Percentiles rank a stretch among this genome's conserved stretches.
Evolutionary conservation across 2,329 filamentous ascomycete species (phyloP).

Genomic region (Pseudogymnoascus sp.): DNA sequence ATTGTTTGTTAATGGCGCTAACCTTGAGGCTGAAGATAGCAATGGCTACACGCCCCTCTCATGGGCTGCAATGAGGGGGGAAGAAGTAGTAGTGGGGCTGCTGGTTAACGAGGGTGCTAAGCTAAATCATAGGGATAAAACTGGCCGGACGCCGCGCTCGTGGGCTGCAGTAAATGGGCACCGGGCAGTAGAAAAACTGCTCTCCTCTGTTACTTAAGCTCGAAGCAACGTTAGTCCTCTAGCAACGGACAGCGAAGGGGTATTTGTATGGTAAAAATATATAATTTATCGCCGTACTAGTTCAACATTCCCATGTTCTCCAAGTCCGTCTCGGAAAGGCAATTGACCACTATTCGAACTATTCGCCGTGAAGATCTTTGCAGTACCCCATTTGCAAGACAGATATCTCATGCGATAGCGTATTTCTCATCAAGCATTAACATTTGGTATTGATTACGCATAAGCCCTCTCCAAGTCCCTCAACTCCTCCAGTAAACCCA

Average conservation of each 20-base stretch:
- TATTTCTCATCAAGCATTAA: conserved; percentile 9
- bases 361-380: neutral
- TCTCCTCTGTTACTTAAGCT: conserved; percentile 6
- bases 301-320: neutral
- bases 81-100: too few relatives aligned
- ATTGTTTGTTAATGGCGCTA: too few relatives aligned
- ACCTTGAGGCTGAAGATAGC: too few relatives aligned
- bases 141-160: neutral
- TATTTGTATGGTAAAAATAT: too few relatives aligned
- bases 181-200: neutral
- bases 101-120: too few relatives aligned
- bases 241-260: too few relatives aligned
- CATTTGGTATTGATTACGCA: conserved; percentile 2
- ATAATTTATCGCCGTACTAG: neutral
- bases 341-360: neutral
- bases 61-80: too few relatives aligned
- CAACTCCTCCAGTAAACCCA: conserved; percentile 7
- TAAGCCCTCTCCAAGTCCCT: neutral
- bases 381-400: neutral
- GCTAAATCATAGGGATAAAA: too few relatives aligned
- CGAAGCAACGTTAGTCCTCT: neutral
- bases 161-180: conserved; percentile 1
- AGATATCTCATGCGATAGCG: neutral
- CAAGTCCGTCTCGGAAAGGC: neutral
- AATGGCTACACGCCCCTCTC: too few relatives aligned